These are phyloP conservation scores for Boletellus sp. DNA, from an alignment of 768 basidiomycete genomes.

Conservation along the genomic window DNA sequence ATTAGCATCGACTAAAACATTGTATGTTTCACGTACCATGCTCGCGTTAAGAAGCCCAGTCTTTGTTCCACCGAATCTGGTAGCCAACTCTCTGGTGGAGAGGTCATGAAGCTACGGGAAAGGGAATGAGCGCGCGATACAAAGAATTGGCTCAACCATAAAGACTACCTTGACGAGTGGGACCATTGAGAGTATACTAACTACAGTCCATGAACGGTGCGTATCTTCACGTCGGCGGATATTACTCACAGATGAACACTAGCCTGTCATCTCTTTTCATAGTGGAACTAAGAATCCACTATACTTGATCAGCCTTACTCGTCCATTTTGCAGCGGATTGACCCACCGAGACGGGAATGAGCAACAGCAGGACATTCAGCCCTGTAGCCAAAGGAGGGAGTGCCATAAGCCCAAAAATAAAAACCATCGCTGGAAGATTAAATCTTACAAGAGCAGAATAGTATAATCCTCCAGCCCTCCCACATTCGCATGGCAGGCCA, in stretches of 20 bases:
- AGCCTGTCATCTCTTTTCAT: constrained; percentile 48
- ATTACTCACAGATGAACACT: constrained; percentile 57
- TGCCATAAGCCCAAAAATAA: neutral
- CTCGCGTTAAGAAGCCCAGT: constrained; percentile 80
- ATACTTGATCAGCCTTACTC: neutral
- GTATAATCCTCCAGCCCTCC: constrained; percentile 52
- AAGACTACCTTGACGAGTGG: constrained; percentile 67
- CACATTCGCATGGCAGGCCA: constrained; percentile 24
- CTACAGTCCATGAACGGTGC: constrained; percentile 31
- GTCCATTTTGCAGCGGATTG: neutral
- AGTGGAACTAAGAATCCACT: constrained; percentile 57
- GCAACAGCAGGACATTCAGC: constrained; percentile 63
- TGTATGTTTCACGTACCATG: constrained; percentile 45
- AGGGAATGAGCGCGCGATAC: neutral
- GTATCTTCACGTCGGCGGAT: neutral
- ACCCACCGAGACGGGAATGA: constrained; percentile 68
- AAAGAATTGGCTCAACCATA: neutral
- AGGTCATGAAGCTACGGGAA: constrained; percentile 65
- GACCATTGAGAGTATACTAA: constrained; percentile 65
- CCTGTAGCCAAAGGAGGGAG: constrained; percentile 37
- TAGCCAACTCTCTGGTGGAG: constrained; percentile 66
- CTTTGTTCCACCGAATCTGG: constrained; percentile 71
- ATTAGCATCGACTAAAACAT: constrained; percentile 2
- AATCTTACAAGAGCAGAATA: constrained; percentile 55
- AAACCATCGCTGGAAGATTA: neutral